These are phyloP conservation scores for Trichosanthes truncata DNA, from an alignment of 306 rosid species.

Conservation along the genomic window DNA sequence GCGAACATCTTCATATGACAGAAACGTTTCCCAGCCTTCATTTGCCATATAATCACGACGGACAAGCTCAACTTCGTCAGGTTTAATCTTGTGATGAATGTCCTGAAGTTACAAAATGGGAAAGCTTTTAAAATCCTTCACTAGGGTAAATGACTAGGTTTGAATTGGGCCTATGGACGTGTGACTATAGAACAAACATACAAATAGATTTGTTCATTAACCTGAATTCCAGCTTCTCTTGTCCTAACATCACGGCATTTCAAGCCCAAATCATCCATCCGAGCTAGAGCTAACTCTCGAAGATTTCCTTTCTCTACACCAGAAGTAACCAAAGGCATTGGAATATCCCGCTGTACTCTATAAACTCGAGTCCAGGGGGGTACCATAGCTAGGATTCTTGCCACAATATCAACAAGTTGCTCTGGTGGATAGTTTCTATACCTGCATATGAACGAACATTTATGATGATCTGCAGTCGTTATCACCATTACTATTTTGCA, in stretches of 20 bases:
- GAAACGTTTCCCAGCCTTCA: conserved; percentile 98
- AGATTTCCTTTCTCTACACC: conserved; percentile 98
- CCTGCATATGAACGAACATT: conserved; percentile 35
- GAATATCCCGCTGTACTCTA: conserved; percentile 98
- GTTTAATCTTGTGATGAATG: conserved; percentile 87
- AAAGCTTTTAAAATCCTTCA: neutral
- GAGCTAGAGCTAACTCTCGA: conserved; percentile 86
- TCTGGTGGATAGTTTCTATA: conserved; percentile 97
- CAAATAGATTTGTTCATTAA: conserved; percentile 13
- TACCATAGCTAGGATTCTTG: conserved; percentile 90
- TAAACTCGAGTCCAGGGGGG: conserved; percentile 99
- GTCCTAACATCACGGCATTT: conserved; percentile 97
- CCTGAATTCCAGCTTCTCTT: conserved; percentile 98
- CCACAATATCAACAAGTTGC: conserved; percentile 93
- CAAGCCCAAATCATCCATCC: conserved; percentile 94
- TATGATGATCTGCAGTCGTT: neutral
- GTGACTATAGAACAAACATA: neutral
- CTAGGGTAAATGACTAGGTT: neutral
- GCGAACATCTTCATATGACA: conserved; percentile 82
- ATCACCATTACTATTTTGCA: neutral
- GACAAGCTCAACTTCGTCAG: conserved; percentile 91
- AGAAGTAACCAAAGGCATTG: conserved; percentile 97
- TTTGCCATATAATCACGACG: conserved; percentile 91
- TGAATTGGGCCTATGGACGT: neutral
- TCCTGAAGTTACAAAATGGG: conserved; percentile 38